These are phyloP conservation scores for Blastomyces parvus DNA, from an alignment of 2,329 filamentous ascomycete genomes.

Conservation along the genomic window DNA sequence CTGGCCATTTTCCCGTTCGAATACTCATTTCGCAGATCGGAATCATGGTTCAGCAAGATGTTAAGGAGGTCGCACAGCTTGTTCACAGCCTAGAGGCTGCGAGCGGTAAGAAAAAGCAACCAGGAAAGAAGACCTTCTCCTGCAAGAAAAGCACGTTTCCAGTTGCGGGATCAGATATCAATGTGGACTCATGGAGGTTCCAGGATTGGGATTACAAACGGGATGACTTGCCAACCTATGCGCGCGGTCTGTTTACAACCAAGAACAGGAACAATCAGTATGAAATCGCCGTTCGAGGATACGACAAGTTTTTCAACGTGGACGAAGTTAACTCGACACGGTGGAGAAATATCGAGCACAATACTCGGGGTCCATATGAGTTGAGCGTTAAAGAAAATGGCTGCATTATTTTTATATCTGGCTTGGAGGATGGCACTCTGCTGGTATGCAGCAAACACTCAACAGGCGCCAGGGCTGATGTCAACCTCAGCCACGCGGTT, in stretches of 20 bases:
- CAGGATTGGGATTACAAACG: slow-evolving; percentile 96
- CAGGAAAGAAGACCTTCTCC: slow-evolving; percentile 51
- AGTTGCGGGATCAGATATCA: slow-evolving; percentile 55
- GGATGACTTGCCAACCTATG: slow-evolving; percentile 74
- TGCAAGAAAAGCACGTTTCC: slow-evolving; percentile 73
- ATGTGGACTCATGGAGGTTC: slow-evolving; percentile 85
- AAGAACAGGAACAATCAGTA: slow-evolving; percentile 52
- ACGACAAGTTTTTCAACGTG: slow-evolving; percentile 98
- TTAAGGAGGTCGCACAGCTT: slow-evolving; percentile 56
- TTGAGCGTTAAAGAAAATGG: slow-evolving; percentile 96
- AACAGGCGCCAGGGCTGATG: slow-evolving; percentile 67
- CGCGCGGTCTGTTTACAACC: slow-evolving; percentile 88
- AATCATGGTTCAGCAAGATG: slow-evolving; percentile 58
- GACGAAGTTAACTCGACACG: slow-evolving; percentile 70
- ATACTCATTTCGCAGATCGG: slow-evolving; percentile 9
- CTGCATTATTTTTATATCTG: slow-evolving; percentile 97
- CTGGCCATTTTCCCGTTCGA: neutral
- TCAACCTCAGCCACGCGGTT: slow-evolving; percentile 66
- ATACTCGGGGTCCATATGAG: slow-evolving; percentile 83
- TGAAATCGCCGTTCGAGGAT: slow-evolving; percentile 81
- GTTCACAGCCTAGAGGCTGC: slow-evolving; percentile 53
- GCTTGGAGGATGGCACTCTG: slow-evolving; percentile 77
- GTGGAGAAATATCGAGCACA: slow-evolving; percentile 66
- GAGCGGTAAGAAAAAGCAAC: slow-evolving; percentile 42
- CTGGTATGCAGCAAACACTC: slow-evolving; percentile 99